Base-by-base conservation (phyloP, 1,139 yeast species). In the Kurtzmaniella quercitrusa region DNA sequence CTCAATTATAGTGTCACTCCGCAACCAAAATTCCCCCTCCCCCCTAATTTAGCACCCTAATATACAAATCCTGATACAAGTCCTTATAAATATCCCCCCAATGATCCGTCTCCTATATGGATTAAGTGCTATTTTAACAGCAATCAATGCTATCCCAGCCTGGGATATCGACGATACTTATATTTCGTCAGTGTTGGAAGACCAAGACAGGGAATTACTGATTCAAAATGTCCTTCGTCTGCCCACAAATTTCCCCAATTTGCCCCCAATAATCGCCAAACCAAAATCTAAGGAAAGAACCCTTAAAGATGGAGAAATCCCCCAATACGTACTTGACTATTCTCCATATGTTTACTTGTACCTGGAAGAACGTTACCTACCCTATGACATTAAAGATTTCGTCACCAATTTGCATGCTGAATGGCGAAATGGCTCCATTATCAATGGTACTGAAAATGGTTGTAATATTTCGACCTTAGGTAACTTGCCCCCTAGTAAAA, bases 321-420 rank as follows among this genome's bases (percentile, higher is more conserved):
- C 98, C 0, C 67, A 67, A n/a, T 93, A 82, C 61, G 85, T 86
- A 1, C 55, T 81, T 1, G 83, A 85, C 41, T 77, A 80, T 58
- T 81, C 93, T 3, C 98, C 98, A 0, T 65, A 82, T 44, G 93
- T 93, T 2, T 89, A 88, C 58, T 68, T 93, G 19, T 91, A 91
- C 66, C 83, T 95, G 1, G 98, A 93, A 58, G 98, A 93, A 56
- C 66, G 73, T 46, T 93, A 90, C 59, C 68, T 85, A 50, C 98
- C 98, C 0, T 88, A 88, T 52, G 95, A 89, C 56, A 75, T 90
- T 39, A 75, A 71, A 41, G 78, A 85, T 38, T 93, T 64, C 60
- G 91, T 88, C 11, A 68, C 68, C 10, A 77, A 87, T 58, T 85
- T 89, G 63, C 67, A 69, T 62, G 73, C 73, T 15, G 67, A 66